Base-by-base conservation (phyloP, 352 stramenopile genomes). In the Globisporangium abappressorium region DNA sequence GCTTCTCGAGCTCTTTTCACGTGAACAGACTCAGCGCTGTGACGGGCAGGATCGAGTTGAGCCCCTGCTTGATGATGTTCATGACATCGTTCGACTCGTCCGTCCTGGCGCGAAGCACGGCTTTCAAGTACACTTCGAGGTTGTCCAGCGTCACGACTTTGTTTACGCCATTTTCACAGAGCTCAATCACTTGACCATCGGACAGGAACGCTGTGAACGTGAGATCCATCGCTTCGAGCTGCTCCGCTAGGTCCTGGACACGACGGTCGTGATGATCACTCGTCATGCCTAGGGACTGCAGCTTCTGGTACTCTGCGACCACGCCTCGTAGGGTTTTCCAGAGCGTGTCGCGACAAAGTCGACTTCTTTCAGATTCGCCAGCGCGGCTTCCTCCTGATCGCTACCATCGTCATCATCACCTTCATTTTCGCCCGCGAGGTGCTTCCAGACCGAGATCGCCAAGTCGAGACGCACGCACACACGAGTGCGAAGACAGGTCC, bases 381-480 rank as follows among this genome's bases (percentile, higher is more conserved):
- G 36, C 15, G 76, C 76, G 8, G 49, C 59, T 9, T 89, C 80
- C 5, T 68, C 53, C 20, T 56, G 69, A 1, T 65, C 46, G 9
- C 33, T 22, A 0, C n/a, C 3, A 7, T 61, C 55, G 2, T 34
- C 24, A 8, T 51, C 38, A 38, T 67, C 70, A 12, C 78, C 68
- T 4, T 74, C 49, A 2, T 82, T 71, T 46, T 89, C 76, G 3
- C 69, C 82, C 9, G 90, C 81, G 15, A 94, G 74, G 22, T 90
- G 76, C 63, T 94, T 89, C 85, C 86, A 96, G 18, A 92, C 82
- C 0, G 74, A 81, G 47, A 81, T 81, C 1, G 84, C 82, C 6
- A 96, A 69, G 57, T 93, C 85, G 1, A 96, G 74, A 14, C 85
- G 84, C 20, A 94, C 74, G 24, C 87, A 91, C 1, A 97, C 87